These are phyloP conservation scores for Orbilia blumenaviensis DNA, from an alignment of 2,329 filamentous ascomycete species.

Conservation along the genomic window DNA sequence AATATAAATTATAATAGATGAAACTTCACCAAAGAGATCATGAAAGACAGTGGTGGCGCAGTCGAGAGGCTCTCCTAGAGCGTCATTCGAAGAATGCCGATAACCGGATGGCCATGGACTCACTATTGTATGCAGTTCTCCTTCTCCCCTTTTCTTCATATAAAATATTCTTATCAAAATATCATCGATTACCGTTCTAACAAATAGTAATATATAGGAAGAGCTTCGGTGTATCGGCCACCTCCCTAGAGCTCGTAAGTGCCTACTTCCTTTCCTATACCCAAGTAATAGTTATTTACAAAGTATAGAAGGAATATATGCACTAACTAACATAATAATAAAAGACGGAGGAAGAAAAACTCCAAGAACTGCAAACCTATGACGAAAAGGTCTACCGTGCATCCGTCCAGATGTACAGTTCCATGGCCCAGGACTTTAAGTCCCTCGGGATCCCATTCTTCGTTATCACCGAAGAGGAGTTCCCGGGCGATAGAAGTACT, in stretches of 20 bases:
- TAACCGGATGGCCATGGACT: conserved; percentile 53
- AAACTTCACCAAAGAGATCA: conserved; percentile 56
- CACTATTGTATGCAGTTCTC: conserved; percentile 16
- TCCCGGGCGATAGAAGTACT: conserved; percentile 31
- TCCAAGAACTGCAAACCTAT: conserved; percentile 53
- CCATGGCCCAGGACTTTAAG: conserved; percentile 55
- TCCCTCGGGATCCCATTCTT: conserved; percentile 56
- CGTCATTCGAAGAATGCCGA: conserved; percentile 52
- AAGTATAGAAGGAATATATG: too few species aligned
- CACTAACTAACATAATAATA: neutral
- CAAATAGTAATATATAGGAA: conserved; percentile 2
- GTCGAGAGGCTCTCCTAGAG: conserved; percentile 54
- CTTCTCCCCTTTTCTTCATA: too few species aligned
- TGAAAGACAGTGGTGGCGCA: conserved; percentile 55
- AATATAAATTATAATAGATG: conserved; percentile 39
- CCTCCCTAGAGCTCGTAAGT: conserved; percentile 22
- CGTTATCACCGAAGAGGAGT: conserved; percentile 49
- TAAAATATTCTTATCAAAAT: neutral
- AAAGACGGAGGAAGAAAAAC: conserved; percentile 54
- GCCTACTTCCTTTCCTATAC: neutral
- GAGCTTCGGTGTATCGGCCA: conserved; percentile 30
- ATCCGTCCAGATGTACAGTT: conserved; percentile 55
- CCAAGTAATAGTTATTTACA: too few species aligned
- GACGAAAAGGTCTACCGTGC: conserved; percentile 55
- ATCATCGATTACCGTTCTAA: neutral